Conservation (phyloP, 2,329 filamentous ascomycete species). For the Venturia nashicola region DNA sequence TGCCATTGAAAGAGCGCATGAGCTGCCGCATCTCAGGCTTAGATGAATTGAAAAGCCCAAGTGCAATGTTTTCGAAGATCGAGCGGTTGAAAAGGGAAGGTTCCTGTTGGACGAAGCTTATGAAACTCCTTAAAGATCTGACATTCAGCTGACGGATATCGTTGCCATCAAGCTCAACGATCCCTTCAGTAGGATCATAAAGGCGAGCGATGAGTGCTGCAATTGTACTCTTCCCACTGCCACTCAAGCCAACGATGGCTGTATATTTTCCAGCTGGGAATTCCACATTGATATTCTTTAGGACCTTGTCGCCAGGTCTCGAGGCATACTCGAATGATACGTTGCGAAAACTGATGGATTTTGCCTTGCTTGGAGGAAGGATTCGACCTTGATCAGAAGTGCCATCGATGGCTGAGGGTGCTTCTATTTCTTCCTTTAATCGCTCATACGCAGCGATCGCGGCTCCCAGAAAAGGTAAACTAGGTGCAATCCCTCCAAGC, state of each 20-base stretch:
- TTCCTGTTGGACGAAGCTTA: conserved; percentile 38
- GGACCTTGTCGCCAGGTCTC: conserved; percentile 25
- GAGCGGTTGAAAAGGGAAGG: conserved; percentile 39
- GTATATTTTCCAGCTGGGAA: conserved; percentile 27
- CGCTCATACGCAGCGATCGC: conserved; percentile 45
- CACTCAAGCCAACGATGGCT: conserved; percentile 31
- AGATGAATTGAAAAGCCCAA: conserved; percentile 48
- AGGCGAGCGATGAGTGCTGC: conserved; percentile 25
- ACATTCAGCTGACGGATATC: conserved; percentile 27
- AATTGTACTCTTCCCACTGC: conserved; percentile 31
- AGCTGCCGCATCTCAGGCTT: conserved; percentile 24
- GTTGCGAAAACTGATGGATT: conserved; percentile 30
- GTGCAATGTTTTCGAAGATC: conserved; percentile 46
- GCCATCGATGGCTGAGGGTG: conserved; percentile 21
- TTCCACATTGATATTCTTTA: conserved; percentile 24
- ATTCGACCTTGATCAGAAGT: conserved; percentile 20
- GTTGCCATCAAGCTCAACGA: conserved; percentile 25
- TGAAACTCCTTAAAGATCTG: conserved; percentile 22
- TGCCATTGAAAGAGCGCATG: conserved; percentile 29
- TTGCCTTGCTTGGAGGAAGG: conserved; percentile 14
- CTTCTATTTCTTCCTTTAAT: conserved; percentile 42
- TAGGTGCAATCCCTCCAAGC: conserved; percentile 33
- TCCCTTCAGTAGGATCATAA: conserved; percentile 25
- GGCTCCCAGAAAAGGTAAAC: conserved; percentile 37
- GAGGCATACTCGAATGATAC: conserved; percentile 31